Evolutionary conservation across 345 rosid genomes (phyloP).

Genomic region (Gossypium bickii): DNA sequence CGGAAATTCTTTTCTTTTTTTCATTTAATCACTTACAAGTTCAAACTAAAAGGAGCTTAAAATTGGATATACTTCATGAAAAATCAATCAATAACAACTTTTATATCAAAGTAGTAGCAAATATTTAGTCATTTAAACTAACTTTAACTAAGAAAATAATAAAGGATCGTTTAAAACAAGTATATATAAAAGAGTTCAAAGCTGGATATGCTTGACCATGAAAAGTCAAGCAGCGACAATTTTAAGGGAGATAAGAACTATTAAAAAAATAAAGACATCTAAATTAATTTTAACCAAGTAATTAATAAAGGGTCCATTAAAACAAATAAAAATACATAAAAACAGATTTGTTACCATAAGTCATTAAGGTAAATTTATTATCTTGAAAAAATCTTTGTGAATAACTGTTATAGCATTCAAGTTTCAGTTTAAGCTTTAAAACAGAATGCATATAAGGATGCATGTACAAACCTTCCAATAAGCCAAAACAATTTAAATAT

Average conservation of each 20-base stretch:
- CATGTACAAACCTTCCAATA: background rate
- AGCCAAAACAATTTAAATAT: background rate
- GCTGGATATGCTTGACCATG: background rate
- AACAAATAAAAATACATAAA: background rate
- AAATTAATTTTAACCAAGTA: background rate
- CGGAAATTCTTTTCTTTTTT: too few species aligned
- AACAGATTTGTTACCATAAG: background rate
- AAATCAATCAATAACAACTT: background rate
- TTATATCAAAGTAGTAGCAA: background rate
- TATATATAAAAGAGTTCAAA: background rate
- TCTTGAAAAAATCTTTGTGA: background rate
- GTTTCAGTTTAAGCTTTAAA: background rate
- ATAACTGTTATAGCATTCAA: background rate
- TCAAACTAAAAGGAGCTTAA: background rate
- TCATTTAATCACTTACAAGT: background rate
- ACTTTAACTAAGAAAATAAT: background rate
- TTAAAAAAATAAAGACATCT: background rate
- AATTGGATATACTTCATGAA: background rate
- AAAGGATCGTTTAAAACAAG: background rate
- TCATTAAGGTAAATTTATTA: background rate
- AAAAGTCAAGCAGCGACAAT: background rate
- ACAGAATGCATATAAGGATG: background rate
- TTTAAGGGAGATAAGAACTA: background rate
- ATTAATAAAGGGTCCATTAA: background rate
- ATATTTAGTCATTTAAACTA: background rate